phyloP scores from a whole-genome alignment of 2,329 filamentous ascomycete genomes.

The Amesomyces nigricolor region DNA sequence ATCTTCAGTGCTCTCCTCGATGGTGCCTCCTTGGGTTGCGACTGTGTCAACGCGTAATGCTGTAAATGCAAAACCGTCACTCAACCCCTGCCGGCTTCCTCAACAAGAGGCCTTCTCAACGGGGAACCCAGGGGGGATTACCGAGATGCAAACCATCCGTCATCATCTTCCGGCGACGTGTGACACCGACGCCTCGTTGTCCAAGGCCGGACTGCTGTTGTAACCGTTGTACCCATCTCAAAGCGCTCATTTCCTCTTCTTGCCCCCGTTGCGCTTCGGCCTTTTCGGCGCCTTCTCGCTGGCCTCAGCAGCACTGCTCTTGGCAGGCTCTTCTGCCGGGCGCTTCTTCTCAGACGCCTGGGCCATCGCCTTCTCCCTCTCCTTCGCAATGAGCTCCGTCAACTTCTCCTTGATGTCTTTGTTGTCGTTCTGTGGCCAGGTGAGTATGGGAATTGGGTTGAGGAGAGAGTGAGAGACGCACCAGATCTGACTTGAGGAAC shows the following conservation, averaged over 20 bases:
- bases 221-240: background rate
- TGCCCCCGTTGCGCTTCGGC: constrained; percentile 21
- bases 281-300: constrained; percentile 17
- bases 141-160: no score
- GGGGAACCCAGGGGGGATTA: no score
- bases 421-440: constrained; percentile 40
- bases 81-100: no score
- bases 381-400: constrained; percentile 51
- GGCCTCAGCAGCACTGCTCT: constrained; percentile 1
- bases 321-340: constrained; percentile 31
- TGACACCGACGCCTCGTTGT: no score
- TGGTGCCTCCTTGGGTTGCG: no score
- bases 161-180: no score
- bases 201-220: background rate
- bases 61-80: no score
- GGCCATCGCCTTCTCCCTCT: constrained; percentile 22
- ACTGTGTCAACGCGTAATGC: background rate
- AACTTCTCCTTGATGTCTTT: constrained; percentile 47
- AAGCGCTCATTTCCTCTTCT: constrained; percentile 20
- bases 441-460: constrained; percentile 6
- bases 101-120: no score
- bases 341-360: constrained; percentile 37
- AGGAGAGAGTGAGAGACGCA: constrained; percentile 35
- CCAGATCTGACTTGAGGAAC: constrained; percentile 76
- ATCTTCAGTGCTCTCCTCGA: no score